These are phyloP conservation scores for Falciphora oryzae DNA, from an alignment of 2,329 filamentous ascomycete species.

Conservation along the genomic window DNA sequence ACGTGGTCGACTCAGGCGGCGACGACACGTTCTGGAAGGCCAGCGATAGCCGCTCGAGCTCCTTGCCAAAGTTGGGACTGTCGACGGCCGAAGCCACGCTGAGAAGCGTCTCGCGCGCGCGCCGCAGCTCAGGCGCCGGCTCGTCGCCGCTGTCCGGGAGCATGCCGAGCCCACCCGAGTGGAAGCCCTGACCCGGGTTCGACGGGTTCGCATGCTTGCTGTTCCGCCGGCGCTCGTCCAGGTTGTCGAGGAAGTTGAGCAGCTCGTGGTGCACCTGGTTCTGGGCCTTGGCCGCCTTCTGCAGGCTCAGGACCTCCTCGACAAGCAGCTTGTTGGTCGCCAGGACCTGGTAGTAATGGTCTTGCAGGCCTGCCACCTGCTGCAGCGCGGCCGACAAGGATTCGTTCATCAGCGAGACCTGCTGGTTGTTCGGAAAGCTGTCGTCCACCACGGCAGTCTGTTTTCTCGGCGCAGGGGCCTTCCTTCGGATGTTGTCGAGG, in stretches of 20 bases:
- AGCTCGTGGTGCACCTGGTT: slow-evolving; percentile 53
- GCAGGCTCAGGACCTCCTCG: slow-evolving; percentile 54
- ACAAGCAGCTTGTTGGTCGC: slow-evolving; percentile 57
- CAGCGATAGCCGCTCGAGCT: slow-evolving; percentile 50
- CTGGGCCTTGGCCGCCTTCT: slow-evolving; percentile 54
- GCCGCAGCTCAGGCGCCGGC: slow-evolving; percentile 44
- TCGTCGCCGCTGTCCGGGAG: slow-evolving; percentile 42
- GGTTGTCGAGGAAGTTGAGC: slow-evolving; percentile 48
- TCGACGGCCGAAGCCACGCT: slow-evolving; percentile 34
- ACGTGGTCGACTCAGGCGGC: slow-evolving; percentile 46
- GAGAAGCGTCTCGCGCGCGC: slow-evolving; percentile 51
- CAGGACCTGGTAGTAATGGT: slow-evolving; percentile 73
- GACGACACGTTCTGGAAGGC: slow-evolving; percentile 39
- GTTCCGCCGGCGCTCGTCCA: slow-evolving; percentile 39
- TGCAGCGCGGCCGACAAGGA: slow-evolving; percentile 87
- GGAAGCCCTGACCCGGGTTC: slow-evolving; percentile 32
- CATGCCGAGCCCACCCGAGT: slow-evolving; percentile 33
- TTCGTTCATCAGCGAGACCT: slow-evolving; percentile 82
- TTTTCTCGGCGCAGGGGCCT: slow-evolving; percentile 88
- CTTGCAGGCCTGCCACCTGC: slow-evolving; percentile 82
- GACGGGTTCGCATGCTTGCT: slow-evolving; percentile 32
- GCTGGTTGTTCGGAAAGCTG: slow-evolving; percentile 68
- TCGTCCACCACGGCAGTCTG: slow-evolving; percentile 60
- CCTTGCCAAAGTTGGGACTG: slow-evolving; percentile 47
- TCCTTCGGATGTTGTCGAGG: slow-evolving; percentile 91